Evolutionary conservation across 2,329 filamentous ascomycete genomes (phyloP).

Genomic region (Fusarium nodosum): DNA sequence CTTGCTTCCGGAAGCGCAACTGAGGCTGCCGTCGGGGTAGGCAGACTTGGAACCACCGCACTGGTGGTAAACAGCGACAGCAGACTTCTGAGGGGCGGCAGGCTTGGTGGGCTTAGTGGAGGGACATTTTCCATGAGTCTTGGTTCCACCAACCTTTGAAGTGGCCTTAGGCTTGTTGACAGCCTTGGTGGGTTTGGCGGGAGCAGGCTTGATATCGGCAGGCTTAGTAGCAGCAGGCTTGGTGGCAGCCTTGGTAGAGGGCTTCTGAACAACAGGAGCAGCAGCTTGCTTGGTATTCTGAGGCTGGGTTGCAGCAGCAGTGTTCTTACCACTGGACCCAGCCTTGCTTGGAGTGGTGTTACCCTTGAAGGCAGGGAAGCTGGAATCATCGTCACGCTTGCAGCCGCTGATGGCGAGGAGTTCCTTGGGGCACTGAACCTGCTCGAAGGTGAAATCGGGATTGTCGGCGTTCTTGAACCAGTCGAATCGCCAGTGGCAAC

Average conservation of each 20-base stretch:
- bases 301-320: constrained; percentile 14
- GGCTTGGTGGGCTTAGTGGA: constrained; percentile 32
- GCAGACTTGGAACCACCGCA: constrained; percentile 44
- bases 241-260: constrained; percentile 20
- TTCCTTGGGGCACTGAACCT: constrained; percentile 67
- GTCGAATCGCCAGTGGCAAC: constrained; percentile 74
- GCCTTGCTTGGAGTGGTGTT: constrained; percentile 30
- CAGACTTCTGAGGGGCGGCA: constrained; percentile 19
- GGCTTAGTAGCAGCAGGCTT: constrained; percentile 24
- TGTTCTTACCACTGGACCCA: constrained; percentile 16
- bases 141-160: constrained; percentile 35
- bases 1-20: constrained; percentile 43
- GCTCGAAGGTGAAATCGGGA: constrained; percentile 66
- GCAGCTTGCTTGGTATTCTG: constrained; percentile 28
- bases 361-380: constrained; percentile 47
- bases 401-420: constrained; percentile 60
- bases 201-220: constrained; percentile 10
- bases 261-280: constrained; percentile 29
- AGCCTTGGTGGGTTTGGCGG: constrained; percentile 15
- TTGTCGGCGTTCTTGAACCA: constrained; percentile 73
- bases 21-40: constrained; percentile 43
- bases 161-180: constrained; percentile 17
- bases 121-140: constrained; percentile 33
- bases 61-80: constrained; percentile 38
- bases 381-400: constrained; percentile 50